Evolutionary conservation across 805 yeast species (phyloP), one percentile per base, ranked within the genome.

Genomic region (Barnettozyma populi): DNA sequence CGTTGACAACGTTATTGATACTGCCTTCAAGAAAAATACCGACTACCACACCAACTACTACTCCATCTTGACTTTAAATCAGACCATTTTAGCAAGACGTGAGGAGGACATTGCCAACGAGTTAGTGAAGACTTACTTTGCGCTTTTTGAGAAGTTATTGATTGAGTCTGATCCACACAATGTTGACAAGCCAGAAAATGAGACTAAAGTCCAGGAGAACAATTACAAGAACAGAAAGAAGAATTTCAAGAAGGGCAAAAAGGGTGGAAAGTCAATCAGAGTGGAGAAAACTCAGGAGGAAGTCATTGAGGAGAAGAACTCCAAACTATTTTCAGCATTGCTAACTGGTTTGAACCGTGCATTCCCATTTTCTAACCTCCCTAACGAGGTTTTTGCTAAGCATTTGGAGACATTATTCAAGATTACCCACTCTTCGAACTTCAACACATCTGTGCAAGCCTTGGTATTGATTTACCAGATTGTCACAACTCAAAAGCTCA

Each of bases 261-360:
- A 90, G 59, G 97, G 97, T 59, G 97, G 95, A 41, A 81, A 76
- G 58, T 84, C 92, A 6, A 84, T 84, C 21, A 83, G 82, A 63
- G 73, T 65, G 44, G 83, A 71, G 41, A 84, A 83, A 63, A 71
- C 83, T 11, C 86, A 81, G 52, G 69, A 68, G 38, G 92, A 86
- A 56, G 67, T 84, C 1, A 51, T 71, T 20, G 87, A 89, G 60
- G 98, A 94, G 63, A 87, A 84, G 57, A 86, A 83, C 59, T 76
- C 95, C 39, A 87, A 86, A 59, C 68, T 92, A 57, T 88, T 92
- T 57, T 82, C 96, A 25, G 97, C 97, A 14, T 75, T 94, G 48
- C 76, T 94, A 55, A 89, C 99, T 1, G 99, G 99, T 56, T 78
- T 94, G 49, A 94, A 94, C 65, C 86, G 99, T 69, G 90, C 98